Conservation (phyloP, 352 stramenopile genomes). For the Phytophthora uliginosa region DNA sequence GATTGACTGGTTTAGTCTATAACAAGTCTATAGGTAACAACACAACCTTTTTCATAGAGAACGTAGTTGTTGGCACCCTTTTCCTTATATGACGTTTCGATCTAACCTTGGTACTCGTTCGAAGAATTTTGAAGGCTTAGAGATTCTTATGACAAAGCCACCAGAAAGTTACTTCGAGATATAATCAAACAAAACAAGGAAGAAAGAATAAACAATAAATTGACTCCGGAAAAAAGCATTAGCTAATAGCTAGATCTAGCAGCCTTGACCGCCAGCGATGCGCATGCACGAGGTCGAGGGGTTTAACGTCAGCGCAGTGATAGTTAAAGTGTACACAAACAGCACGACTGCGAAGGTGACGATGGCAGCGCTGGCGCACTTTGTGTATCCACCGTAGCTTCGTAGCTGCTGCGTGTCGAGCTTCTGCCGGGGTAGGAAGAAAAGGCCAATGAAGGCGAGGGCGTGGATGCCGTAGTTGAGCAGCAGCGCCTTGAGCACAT, state of each 20-base stretch:
- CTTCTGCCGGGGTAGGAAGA: constrained; percentile 51
- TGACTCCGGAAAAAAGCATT: no score
- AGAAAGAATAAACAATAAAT: no score
- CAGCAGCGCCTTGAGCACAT: constrained; percentile 40
- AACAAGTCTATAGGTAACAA: no score
- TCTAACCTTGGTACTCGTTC: no score
- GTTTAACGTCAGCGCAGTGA: constrained; percentile 58
- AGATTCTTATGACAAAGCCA: no score
- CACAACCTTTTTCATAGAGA: no score
- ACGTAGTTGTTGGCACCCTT: no score
- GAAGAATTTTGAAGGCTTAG: no score
- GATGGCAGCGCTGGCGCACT: constrained; percentile 43
- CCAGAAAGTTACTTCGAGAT: no score
- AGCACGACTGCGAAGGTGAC: constrained; percentile 31
- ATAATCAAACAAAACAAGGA: no score
- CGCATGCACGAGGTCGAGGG: constrained; percentile 38
- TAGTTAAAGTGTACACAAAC: constrained; percentile 45
- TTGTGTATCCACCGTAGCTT: constrained; percentile 62
- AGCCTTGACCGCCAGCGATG: constrained; percentile 50
- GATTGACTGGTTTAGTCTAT: no score
- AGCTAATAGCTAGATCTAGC: constrained; percentile 26
- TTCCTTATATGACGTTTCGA: no score
- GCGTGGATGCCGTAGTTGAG: constrained; percentile 47
- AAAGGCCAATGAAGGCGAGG: constrained; percentile 31
- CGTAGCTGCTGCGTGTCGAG: constrained; percentile 59